Evolutionary conservation across 805 yeast species (phyloP), one percentile per base, ranked within the genome.

Genomic region (Barnettozyma wickerhamii): DNA sequence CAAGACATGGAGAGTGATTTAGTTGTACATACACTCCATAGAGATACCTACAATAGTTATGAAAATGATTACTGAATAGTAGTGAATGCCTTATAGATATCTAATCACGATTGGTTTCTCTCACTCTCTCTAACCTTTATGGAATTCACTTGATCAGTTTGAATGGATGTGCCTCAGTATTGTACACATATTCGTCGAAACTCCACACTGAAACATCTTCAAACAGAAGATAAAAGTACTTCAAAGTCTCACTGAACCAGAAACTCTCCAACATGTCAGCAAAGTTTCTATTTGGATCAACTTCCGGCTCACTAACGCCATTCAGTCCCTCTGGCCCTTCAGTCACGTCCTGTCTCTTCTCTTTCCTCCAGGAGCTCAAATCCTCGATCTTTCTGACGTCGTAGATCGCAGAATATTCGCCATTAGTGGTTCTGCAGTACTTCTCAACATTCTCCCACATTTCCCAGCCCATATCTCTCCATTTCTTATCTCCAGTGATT

Each of bases 81-180:
- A n/a, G n/a, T n/a, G n/a, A n/a, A n/a, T n/a, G n/a, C 3, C 7
- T n/a, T 12, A 23, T 14, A 12, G 24, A 18, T 10, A n/a, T 10
- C 10, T 33, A 17, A 10, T 13, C 14, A 10, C 26, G n/a, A n/a
- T n/a, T 5, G 6, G 10, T 14, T 20, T 19, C 24, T 33, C 6
- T 19, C 35, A 13, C 13, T 18, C 9, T n/a, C 14, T 10, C 6
- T 14, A 2, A 4, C 7, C 21, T 26, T 15, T 15, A 18, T 26
- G 19, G 31, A 4, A 13, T 15, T 41, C 29, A 39, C 30, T 31
- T 52, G 20, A 40, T 30, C 30, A 56, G 30, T 40, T 51, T 62
- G 43, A 80, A 62, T 2, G 84, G 77, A 56, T 80, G 87, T 0
- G 84, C 86, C 46, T 79, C 81, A 2, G 81, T 72, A 38, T 80